Evolutionary conservation across 768 basidiomycete genomes (phyloP).

Genomic region (Agaricus blazei): DNA sequence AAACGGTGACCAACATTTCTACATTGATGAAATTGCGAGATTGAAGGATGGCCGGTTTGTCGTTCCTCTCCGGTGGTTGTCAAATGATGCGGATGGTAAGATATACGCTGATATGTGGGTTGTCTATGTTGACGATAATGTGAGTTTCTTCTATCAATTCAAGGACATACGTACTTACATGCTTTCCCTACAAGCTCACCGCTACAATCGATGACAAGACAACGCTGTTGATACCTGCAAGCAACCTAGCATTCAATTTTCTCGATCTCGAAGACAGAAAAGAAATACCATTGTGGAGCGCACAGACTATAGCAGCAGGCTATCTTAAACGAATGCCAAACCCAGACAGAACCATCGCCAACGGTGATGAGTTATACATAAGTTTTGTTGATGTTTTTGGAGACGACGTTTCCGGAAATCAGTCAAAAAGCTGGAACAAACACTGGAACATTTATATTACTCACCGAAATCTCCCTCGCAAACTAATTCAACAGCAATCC

Average conservation of each 20-base stretch:
- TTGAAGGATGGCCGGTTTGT: slow-evolving; percentile 12
- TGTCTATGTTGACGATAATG: slow-evolving; percentile 11
- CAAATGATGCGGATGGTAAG: slow-evolving; percentile 12
- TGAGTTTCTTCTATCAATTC: neutral
- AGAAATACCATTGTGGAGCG: slow-evolving; percentile 19
- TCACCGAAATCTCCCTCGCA: slow-evolving; percentile 28
- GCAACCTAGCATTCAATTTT: slow-evolving; percentile 15
- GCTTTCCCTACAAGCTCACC: neutral
- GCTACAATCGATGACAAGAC: slow-evolving; percentile 13
- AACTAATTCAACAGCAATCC: slow-evolving; percentile 30
- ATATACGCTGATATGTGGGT: slow-evolving; percentile 18
- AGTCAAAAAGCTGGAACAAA: slow-evolving; percentile 40
- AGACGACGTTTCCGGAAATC: slow-evolving; percentile 41
- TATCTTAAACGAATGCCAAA: slow-evolving; percentile 27
- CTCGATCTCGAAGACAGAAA: slow-evolving; percentile 13
- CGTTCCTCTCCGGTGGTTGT: slow-evolving; percentile 19
- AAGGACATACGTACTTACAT: no score
- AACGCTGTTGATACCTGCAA: slow-evolving; percentile 11
- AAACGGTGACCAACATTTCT: slow-evolving; percentile 16
- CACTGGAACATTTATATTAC: slow-evolving; percentile 37
- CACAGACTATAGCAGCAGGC: slow-evolving; percentile 12
- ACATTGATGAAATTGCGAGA: slow-evolving; percentile 18
- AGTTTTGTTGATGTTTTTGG: slow-evolving; percentile 28
- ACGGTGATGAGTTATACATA: slow-evolving; percentile 25
- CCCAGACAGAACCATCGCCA: slow-evolving; percentile 22